These are phyloP conservation scores for Platanus orientalis DNA, from an alignment of 164 flowering plant species.

Conservation along the genomic window DNA sequence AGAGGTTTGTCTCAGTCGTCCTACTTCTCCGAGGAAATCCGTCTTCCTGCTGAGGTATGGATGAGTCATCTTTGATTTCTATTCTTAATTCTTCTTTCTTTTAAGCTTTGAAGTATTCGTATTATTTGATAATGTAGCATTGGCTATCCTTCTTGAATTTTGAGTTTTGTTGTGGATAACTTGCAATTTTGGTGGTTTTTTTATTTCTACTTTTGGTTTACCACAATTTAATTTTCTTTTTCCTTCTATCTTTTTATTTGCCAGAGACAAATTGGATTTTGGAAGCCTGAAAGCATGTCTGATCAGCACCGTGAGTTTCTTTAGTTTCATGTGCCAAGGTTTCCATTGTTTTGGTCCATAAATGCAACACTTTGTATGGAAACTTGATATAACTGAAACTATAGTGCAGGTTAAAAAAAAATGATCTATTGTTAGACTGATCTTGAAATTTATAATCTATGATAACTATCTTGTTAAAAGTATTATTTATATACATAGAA, in stretches of 20 bases:
- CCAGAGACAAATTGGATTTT: conserved; percentile 61
- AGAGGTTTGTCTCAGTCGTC: conserved; percentile 41
- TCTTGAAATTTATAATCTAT: not conserved
- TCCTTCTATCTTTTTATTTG: conserved; percentile 2
- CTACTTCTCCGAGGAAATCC: conserved; percentile 34
- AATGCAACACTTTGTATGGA: not conserved
- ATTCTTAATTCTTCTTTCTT: too few relatives aligned
- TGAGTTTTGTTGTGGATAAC: too few relatives aligned
- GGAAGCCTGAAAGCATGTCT: conserved; percentile 41
- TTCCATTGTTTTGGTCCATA: not conserved
- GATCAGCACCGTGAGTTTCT: conserved; percentile 41
- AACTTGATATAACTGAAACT: not conserved
- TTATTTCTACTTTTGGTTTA: not conserved
- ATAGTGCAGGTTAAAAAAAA: not conserved
- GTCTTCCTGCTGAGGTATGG: conserved; percentile 42
- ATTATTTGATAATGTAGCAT: not conserved
- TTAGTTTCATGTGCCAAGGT: not conserved
- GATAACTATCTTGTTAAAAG: not conserved
- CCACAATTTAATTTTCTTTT: not conserved
- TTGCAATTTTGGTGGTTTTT: not conserved
- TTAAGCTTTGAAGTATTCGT: not conserved
- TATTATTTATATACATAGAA: not conserved
- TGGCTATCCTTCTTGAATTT: not conserved
- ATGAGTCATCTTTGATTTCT: not conserved
- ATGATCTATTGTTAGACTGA: not conserved